phyloP scores from a whole-genome alignment of 352 stramenopile genomes.

The Pythium phragmiticola region DNA sequence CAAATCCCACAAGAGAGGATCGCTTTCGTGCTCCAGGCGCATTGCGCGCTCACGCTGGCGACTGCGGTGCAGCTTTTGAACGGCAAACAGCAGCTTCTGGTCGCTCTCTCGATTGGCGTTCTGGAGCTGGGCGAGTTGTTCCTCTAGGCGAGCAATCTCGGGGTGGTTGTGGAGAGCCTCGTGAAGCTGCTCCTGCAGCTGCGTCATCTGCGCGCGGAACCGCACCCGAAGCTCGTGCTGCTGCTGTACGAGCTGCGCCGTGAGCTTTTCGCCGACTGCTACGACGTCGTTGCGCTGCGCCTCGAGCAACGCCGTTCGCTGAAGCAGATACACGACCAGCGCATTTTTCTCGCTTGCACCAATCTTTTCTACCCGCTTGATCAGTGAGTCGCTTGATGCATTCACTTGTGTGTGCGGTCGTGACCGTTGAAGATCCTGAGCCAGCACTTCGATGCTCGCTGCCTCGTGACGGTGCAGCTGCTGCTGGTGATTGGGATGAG shows the following conservation, averaged over 20 bases:
- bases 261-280: slow-evolving; percentile 64
- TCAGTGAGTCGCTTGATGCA: background rate
- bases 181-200: slow-evolving; percentile 48
- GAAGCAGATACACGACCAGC: slow-evolving; percentile 48
- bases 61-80: slow-evolving; percentile 73
- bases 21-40: slow-evolving; percentile 45
- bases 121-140: slow-evolving; percentile 42
- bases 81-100: slow-evolving; percentile 67
- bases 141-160: slow-evolving; percentile 40
- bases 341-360: slow-evolving; percentile 53
- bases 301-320: slow-evolving; percentile 37
- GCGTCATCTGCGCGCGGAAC: slow-evolving; percentile 41
- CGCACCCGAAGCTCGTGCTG: slow-evolving; percentile 62
- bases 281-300: slow-evolving; percentile 46
- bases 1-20: slow-evolving; percentile 64
- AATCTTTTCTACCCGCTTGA: slow-evolving; percentile 43
- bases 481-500: background rate
- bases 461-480: background rate
- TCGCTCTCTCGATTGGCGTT: slow-evolving; percentile 44
- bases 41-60: slow-evolving; percentile 66
- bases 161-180: slow-evolving; percentile 47
- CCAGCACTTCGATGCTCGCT: slow-evolving; percentile 14
- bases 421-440: slow-evolving; percentile 15
- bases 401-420: slow-evolving; percentile 2
- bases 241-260: slow-evolving; percentile 62